phyloP scores from a whole-genome alignment of 768 basidiomycete species.

The Trametes sanguinea region DNA sequence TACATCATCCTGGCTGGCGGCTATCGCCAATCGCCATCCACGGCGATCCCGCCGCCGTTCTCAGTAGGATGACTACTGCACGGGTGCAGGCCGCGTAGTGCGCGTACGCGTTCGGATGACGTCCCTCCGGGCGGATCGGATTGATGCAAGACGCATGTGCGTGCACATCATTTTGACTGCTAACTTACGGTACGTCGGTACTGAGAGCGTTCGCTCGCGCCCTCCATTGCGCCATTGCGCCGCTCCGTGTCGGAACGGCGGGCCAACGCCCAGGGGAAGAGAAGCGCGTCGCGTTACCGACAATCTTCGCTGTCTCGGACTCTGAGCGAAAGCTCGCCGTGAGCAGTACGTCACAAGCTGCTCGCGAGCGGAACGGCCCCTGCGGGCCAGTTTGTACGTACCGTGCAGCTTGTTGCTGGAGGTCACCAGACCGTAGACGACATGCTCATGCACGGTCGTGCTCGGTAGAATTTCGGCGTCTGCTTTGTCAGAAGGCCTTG shows the following conservation, averaged over 20 bases:
- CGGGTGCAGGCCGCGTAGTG: too few species aligned
- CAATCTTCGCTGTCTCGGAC: neutral
- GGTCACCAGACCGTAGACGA: neutral
- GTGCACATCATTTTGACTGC: too few species aligned
- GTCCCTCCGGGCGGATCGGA: too few species aligned
- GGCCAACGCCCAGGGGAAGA: neutral
- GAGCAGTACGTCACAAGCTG: neutral
- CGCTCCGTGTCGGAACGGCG: conserved; percentile 20
- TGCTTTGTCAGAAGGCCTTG: conserved; percentile 1
- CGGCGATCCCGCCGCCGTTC: too few species aligned
- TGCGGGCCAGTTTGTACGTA: neutral
- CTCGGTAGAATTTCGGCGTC: conserved; percentile 6
- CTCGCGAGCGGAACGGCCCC: neutral
- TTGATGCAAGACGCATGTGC: too few species aligned
- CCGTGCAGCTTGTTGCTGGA: neutral
- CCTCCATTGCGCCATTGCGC: neutral
- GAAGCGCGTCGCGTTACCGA: neutral
- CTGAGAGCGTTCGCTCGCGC: too few species aligned
- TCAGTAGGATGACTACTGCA: too few species aligned
- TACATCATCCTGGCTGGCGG: too few species aligned
- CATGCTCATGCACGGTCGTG: neutral
- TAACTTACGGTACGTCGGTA: too few species aligned
- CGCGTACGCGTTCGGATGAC: too few species aligned
- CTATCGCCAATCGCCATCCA: too few species aligned
- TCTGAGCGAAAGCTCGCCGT: neutral